Evolutionary conservation across 495 filamentous ascomycete species (phyloP).

Genomic region (Echria macrotheca): DNA sequence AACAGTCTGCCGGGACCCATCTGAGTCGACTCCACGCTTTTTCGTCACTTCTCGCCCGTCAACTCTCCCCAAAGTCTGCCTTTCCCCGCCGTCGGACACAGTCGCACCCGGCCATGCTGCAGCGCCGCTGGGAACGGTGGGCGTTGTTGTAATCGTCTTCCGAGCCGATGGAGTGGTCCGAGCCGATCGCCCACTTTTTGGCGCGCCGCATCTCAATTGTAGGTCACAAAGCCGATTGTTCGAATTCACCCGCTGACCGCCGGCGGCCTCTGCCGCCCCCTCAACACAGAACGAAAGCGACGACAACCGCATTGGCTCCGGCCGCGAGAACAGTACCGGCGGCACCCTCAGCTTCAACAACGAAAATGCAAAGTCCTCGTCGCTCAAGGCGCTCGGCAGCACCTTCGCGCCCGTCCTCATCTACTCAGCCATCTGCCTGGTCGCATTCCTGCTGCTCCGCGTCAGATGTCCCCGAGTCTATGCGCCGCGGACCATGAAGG

Average conservation of each 20-base stretch:
- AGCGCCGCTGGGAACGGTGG: conserved; percentile 1
- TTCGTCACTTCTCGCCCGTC: not conserved
- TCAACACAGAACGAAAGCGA: conserved; percentile 19
- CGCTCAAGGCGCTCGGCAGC: conserved; percentile 40
- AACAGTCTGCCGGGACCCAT: too few species aligned
- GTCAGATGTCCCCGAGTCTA: conserved; percentile 29
- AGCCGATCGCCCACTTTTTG: not conserved
- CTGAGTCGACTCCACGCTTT: too few species aligned
- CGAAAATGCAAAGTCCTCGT: conserved; percentile 12
- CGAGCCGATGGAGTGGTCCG: conserved; percentile 9
- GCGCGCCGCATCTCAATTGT: not conserved
- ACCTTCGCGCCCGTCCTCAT: conserved; percentile 46
- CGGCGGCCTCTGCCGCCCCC: too few species aligned
- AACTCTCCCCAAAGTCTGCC: not conserved
- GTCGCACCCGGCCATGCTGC: not conserved
- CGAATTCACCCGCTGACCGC: conserved; percentile 1
- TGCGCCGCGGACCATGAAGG: conserved; percentile 24
- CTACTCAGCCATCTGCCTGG: conserved; percentile 30
- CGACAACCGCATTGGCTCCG: conserved; percentile 26
- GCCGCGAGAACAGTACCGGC: conserved; percentile 22
- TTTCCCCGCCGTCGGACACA: not conserved
- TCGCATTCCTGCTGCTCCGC: conserved; percentile 26
- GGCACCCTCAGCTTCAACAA: conserved; percentile 22
- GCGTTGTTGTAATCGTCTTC: not conserved
- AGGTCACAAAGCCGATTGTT: not conserved